Percentiles rank a stretch among this genome's conserved stretches.
These are phyloP conservation scores for Leccinellum rugosiceps DNA, from an alignment of 768 basidiomycete genomes.

Conservation along the genomic window DNA sequence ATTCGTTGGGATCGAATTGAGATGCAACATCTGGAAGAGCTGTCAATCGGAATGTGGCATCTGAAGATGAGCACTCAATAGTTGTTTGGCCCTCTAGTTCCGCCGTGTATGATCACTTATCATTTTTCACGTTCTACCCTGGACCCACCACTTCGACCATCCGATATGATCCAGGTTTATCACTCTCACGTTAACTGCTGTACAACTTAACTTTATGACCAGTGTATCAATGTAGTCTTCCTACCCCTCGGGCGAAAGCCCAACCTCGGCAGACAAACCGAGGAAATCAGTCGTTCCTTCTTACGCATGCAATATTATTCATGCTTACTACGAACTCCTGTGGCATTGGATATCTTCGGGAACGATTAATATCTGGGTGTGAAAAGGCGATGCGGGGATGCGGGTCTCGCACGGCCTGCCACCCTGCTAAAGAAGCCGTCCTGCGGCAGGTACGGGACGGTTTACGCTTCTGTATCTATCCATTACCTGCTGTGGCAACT, in stretches of 20 bases:
- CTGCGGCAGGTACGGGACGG: not conserved
- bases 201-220: constrained; percentile 16
- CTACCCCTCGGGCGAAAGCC: not conserved
- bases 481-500: constrained; percentile 46
- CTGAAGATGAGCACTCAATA: constrained; percentile 47
- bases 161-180: constrained; percentile 8
- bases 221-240: constrained; percentile 14
- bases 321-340: constrained; percentile 7
- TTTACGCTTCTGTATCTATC: constrained; percentile 22
- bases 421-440: constrained; percentile 2
- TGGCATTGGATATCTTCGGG: not conserved
- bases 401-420: not conserved
- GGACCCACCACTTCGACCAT: constrained; percentile 7
- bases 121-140: constrained; percentile 2
- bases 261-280: not conserved
- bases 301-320: constrained; percentile 20
- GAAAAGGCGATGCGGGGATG: constrained; percentile 3
- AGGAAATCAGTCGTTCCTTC: not conserved
- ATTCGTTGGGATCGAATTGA: constrained; percentile 66
- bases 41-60: constrained; percentile 67
- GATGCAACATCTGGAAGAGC: constrained; percentile 70
- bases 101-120: constrained; percentile 10
- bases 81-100: constrained; percentile 4
- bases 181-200: constrained; percentile 11
- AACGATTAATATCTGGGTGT: constrained; percentile 10